A percentile compares a stretch with the other conserved stretches of the same genome.
Conservation (phyloP, 495 filamentous ascomycete genomes). For the Lophium mytilinum region DNA sequence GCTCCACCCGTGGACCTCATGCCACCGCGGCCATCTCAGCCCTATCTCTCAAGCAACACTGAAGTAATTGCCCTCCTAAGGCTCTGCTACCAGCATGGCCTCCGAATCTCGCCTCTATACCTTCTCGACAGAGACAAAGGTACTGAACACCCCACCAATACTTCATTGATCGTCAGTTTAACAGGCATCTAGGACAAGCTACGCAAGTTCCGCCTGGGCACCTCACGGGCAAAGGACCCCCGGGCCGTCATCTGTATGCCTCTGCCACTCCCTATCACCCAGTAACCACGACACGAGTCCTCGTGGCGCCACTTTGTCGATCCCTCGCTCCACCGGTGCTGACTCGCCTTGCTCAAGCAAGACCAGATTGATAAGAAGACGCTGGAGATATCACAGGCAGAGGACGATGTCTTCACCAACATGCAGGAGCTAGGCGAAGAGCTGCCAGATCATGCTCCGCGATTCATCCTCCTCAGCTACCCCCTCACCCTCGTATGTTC, state of each 20-base stretch:
- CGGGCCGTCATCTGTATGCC: conserved; percentile 88
- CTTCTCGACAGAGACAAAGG: conserved; percentile 76
- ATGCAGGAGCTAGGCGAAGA: conserved; percentile 76
- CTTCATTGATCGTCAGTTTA: no score
- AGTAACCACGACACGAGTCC: neutral
- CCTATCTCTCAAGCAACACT: conserved; percentile 3
- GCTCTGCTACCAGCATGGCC: conserved; percentile 26
- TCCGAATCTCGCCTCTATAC: conserved; percentile 89
- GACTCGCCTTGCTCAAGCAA: conserved; percentile 36
- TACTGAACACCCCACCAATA: no score
- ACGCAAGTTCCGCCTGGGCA: conserved; percentile 84
- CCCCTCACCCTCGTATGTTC: conserved; percentile 67
- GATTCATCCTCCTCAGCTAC: conserved; percentile 84
- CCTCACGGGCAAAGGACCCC: conserved; percentile 76
- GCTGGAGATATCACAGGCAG: conserved; percentile 72
- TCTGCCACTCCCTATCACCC: neutral
- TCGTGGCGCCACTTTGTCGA: neutral
- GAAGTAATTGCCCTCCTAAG: neutral
- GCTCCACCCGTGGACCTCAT: neutral
- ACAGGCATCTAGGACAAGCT: conserved; percentile 48
- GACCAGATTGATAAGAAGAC: conserved; percentile 80
- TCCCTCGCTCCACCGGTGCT: conserved; percentile 12
- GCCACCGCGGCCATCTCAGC: conserved; percentile 6
- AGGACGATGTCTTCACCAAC: conserved; percentile 69
- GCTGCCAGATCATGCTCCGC: conserved; percentile 83